Evolutionary conservation across 306 rosid species (phyloP), one percentile per base, ranked within the genome.

Genomic region (Quercus wislizeni): DNA sequence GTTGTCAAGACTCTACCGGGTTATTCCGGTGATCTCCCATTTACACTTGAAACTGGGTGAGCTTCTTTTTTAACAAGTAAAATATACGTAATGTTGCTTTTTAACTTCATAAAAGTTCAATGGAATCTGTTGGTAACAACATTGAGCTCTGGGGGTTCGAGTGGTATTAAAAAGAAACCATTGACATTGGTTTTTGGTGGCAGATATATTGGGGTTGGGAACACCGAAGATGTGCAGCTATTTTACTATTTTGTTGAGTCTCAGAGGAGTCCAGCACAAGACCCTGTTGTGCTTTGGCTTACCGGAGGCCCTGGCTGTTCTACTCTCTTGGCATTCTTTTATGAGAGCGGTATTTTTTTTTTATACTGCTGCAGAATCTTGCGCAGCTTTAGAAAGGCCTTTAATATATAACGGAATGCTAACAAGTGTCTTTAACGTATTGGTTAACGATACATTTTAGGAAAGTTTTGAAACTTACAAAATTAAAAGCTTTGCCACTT

Each of bases 301-400:
- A 74, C 83, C 64, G 79, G 83, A 41, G 83, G 83, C 12, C 83
- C 83, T 56, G 83, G 83, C 69, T 80, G 83, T 56, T 74, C 83
- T 27, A 55, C 59, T 19, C 83, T 74, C 12, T 55, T 68, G 31
- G 83, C 79, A 67, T 80, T 80, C 75, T 80, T 80, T 41, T 74
- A 67, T 46, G 79, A 74, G 70, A 80, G 75, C 30, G 83, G 83
- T 80, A 80, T 1, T 19, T 31, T 33, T 33, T 20, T 13, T 33
- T 8, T 0, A 0, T 11, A 46, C 41, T 35, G 6, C 41, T 6
- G 41, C 2, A 6, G 2, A 35, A 35, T 35, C 43, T 35, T 35
- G 9, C 9, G 10, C 2, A 35, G 43, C 43, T 6, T 35, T 35
- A 35, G 41, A 35, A 35, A 35, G 41, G 2, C 41, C 0, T 38